These are phyloP conservation scores for Solanum sejunctum DNA, from an alignment of 257 asterid genomes.

Conservation along the genomic window DNA sequence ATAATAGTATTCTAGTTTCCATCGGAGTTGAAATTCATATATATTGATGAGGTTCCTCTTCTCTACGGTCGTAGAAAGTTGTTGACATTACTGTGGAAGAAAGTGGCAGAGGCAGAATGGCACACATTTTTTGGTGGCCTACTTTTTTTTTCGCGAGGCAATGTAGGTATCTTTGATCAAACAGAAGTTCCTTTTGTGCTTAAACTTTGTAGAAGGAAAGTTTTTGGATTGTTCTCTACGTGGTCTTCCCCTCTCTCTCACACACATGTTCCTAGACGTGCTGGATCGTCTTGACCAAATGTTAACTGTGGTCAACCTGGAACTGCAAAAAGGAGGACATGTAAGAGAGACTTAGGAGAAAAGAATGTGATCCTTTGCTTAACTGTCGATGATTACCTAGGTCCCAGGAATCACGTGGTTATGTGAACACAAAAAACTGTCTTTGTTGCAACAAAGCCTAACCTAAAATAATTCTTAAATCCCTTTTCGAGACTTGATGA, in stretches of 20 bases:
- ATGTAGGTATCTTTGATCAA: not conserved
- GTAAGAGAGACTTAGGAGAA: not conserved
- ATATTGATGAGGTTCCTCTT: not conserved
- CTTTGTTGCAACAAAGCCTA: not conserved
- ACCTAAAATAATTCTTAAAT: not conserved
- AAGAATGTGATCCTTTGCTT: not conserved
- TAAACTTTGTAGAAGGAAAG: not conserved
- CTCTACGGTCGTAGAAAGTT: not conserved
- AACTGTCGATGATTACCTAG: not conserved
- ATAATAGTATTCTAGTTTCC: not conserved
- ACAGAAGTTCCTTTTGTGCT: not conserved
- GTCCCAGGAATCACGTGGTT: not conserved
- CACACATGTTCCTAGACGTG: not conserved
- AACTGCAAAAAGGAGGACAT: not conserved
- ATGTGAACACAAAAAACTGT: not conserved
- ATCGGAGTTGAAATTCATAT: not conserved
- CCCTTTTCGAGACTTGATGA: not conserved
- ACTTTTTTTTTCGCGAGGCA: not conserved
- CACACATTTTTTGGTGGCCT: not conserved
- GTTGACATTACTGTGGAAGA: not conserved
- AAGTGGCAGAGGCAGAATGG: not conserved
- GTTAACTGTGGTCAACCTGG: not conserved
- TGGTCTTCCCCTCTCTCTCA: too few relatives aligned
- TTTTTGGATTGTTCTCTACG: not conserved
- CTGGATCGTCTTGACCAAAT: not conserved